phyloP scores from a whole-genome alignment of 2,329 filamentous ascomycete species.

The Xylariaceae sp. region DNA sequence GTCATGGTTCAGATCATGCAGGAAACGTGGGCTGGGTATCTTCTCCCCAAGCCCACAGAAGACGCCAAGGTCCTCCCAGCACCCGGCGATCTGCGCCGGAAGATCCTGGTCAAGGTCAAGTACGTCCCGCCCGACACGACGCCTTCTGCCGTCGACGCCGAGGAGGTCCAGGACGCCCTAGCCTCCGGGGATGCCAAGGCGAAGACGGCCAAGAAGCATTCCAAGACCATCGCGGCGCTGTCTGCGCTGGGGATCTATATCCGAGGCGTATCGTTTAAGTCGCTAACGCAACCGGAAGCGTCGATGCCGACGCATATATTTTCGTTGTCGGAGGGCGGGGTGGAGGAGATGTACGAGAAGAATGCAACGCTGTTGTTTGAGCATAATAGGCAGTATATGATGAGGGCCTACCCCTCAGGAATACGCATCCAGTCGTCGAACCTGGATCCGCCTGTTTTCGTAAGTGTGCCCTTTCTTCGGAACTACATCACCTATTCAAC shows the following conservation, averaged over 20 bases:
- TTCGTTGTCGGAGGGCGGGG: constrained; percentile 58
- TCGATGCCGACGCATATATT: constrained; percentile 66
- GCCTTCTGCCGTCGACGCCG: constrained; percentile 30
- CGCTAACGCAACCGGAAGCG: constrained; percentile 67
- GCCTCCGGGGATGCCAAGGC: constrained; percentile 30
- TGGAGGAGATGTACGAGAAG: constrained; percentile 58
- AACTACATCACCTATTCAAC: not conserved
- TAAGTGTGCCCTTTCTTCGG: constrained; percentile 4
- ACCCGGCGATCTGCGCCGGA: constrained; percentile 65
- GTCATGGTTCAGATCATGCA: constrained; percentile 91
- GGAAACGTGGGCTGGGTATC: constrained; percentile 69
- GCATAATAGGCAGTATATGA: constrained; percentile 77
- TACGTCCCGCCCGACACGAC: constrained; percentile 47
- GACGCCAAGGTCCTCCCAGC: constrained; percentile 56
- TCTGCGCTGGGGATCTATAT: constrained; percentile 79
- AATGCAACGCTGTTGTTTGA: constrained; percentile 58
- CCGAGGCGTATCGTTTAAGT: constrained; percentile 75
- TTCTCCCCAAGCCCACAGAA: constrained; percentile 55
- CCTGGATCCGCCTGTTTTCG: constrained; percentile 72
- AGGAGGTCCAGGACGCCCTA: constrained; percentile 20
- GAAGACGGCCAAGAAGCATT: constrained; percentile 46
- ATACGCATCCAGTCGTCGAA: constrained; percentile 81
- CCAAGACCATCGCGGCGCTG: constrained; percentile 68
- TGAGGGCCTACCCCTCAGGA: constrained; percentile 85
- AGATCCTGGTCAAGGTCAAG: constrained; percentile 83